phyloP scores from a whole-genome alignment of 331 rosid genomes.

The Acacia pycnantha region DNA sequence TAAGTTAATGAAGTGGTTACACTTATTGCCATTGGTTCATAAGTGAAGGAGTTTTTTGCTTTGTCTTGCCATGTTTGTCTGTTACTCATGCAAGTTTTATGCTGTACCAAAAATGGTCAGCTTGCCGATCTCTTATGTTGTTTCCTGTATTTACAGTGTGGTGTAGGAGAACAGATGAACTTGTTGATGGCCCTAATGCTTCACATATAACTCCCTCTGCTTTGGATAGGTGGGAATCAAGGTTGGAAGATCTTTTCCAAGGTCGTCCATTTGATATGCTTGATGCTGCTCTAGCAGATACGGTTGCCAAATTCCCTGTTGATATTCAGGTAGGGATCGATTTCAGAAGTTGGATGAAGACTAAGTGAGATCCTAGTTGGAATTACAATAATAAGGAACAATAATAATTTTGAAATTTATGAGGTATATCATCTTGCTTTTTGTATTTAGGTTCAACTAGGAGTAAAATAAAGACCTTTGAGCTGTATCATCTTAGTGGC shows the following conservation, averaged over 20 bases:
- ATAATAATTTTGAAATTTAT: background rate
- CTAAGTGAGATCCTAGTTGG: background rate
- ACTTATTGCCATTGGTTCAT: background rate
- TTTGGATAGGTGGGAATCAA: conserved; percentile 60
- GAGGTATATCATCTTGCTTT: background rate
- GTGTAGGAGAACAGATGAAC: conserved; percentile 68
- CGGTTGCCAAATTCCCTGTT: conserved; percentile 51
- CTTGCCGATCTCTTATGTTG: conserved; percentile 8
- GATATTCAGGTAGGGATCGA: conserved; percentile 48
- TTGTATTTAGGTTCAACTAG: background rate
- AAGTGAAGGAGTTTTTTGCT: background rate
- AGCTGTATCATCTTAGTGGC: background rate
- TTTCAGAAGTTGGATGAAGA: background rate
- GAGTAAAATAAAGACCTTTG: background rate
- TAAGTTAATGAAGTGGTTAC: background rate
- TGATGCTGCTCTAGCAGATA: conserved; percentile 58
- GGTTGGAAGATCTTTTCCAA: conserved; percentile 60
- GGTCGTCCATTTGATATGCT: conserved; percentile 67
- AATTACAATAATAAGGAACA: background rate
- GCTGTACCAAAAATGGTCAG: background rate
- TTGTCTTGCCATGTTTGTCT: conserved; percentile 4
- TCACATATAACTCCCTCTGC: conserved; percentile 56
- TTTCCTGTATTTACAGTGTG: conserved; percentile 48
- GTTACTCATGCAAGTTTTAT: conserved; percentile 9
- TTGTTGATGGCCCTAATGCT: conserved; percentile 66